phyloP scores from a whole-genome alignment of 2,329 filamentous ascomycete genomes.

The Sclerotinia subarctica region DNA sequence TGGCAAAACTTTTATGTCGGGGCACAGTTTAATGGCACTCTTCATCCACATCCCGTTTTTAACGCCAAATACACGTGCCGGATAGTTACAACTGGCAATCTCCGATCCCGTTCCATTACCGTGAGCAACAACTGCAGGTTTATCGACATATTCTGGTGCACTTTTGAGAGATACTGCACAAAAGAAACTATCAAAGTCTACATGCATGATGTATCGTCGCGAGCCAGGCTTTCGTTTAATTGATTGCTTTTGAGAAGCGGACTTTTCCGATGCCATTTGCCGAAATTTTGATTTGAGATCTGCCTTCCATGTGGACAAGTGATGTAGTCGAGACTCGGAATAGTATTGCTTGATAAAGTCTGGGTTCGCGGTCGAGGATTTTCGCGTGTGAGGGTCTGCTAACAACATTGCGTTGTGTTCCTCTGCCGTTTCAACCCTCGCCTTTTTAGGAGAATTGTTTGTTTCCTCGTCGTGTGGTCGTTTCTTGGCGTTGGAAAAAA shows the following conservation, averaged over 20 bases:
- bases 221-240: conserved; percentile 56
- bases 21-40: conserved; percentile 74
- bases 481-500: conserved; percentile 15
- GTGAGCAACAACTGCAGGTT: conserved; percentile 86
- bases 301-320: conserved; percentile 94
- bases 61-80: conserved; percentile 78
- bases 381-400: conserved; percentile 78
- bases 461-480: conserved; percentile 23
- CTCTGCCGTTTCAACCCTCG: conserved; percentile 67
- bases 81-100: conserved; percentile 97
- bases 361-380: conserved; percentile 88
- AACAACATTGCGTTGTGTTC: conserved; percentile 87
- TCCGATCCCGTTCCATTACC: conserved; percentile 82
- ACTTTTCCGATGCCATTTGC: conserved; percentile 69
- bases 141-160: conserved; percentile 69
- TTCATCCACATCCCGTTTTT: conserved; percentile 99
- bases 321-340: conserved; percentile 89
- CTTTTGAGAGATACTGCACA: conserved; percentile 85
- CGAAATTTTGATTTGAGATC: conserved; percentile 89
- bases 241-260: conserved; percentile 45
- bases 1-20: conserved; percentile 82
- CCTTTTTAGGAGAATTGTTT: conserved; percentile 28
- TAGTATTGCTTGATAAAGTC: conserved; percentile 94
- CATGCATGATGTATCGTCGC: conserved; percentile 83
- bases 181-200: conserved; percentile 99